A percentile compares a stretch with the other conserved stretches of the same genome.
phyloP scores from a whole-genome alignment of 352 stramenopile genomes.

The Globisporangium uncinulatum region DNA sequence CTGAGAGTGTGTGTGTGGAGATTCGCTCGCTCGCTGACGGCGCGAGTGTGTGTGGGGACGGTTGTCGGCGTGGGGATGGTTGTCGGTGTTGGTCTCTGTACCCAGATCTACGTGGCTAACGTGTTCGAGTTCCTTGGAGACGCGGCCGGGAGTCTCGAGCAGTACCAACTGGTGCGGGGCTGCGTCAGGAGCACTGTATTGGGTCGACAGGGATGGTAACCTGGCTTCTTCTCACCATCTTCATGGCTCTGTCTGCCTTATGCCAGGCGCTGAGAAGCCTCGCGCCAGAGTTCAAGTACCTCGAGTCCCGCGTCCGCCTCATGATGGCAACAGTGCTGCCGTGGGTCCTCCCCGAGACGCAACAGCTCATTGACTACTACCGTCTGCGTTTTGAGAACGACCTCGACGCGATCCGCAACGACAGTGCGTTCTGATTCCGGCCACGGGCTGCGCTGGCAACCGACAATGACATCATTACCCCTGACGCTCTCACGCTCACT shows the following conservation, averaged over 20 bases:
- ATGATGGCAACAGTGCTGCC: slow-evolving; percentile 65
- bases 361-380: slow-evolving; percentile 42
- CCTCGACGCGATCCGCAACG: slow-evolving; percentile 28
- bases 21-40: background rate
- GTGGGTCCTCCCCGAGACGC: slow-evolving; percentile 44
- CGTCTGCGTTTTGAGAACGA: slow-evolving; percentile 37
- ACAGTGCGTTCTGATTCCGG: slow-evolving; percentile 19
- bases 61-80: background rate
- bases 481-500: background rate
- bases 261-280: slow-evolving; percentile 1
- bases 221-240: slow-evolving; percentile 10
- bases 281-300: slow-evolving; percentile 16
- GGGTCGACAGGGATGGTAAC: slow-evolving; percentile 11
- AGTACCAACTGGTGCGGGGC: slow-evolving; percentile 40
- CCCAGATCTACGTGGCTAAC: slow-evolving; percentile 46
- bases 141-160: slow-evolving; percentile 38
- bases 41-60: too few relatives aligned
- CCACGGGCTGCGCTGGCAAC: background rate
- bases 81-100: too few relatives aligned
- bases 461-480: background rate
- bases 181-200: too few relatives aligned
- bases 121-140: slow-evolving; percentile 55
- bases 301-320: slow-evolving; percentile 35
- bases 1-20: background rate
- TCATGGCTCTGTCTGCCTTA: too few relatives aligned